phyloP scores from a whole-genome alignment of 352 stramenopile species.

The Lagenidium sp. region DNA sequence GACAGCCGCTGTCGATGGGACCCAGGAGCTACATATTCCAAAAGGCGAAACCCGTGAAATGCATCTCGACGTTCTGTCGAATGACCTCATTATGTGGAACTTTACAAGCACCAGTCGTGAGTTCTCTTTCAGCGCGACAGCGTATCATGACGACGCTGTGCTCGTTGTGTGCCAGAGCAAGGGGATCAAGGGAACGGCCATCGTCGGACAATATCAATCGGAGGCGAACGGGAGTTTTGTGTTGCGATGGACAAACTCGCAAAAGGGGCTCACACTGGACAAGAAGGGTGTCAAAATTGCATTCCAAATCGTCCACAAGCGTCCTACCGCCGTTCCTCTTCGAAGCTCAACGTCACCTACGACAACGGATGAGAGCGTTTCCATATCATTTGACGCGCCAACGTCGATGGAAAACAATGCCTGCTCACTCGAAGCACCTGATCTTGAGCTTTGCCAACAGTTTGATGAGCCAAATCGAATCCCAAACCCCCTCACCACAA shows the following conservation, averaged over 20 bases:
- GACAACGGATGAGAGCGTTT: not conserved
- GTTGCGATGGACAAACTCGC: constrained; percentile 64
- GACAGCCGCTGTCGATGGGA: not conserved
- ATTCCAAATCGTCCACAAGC: constrained; percentile 45
- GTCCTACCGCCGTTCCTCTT: constrained; percentile 7
- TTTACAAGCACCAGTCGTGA: constrained; percentile 50
- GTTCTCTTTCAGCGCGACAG: constrained; percentile 51
- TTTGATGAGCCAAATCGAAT: constrained; percentile 49
- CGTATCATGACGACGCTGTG: constrained; percentile 47
- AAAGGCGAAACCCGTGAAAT: constrained; percentile 72
- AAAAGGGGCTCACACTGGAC: constrained; percentile 54
- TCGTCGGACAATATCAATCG: constrained; percentile 32
- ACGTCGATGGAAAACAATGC: constrained; percentile 1
- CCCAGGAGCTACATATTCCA: constrained; percentile 26
- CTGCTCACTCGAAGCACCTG: constrained; percentile 20
- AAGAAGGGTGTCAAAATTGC: constrained; percentile 48
- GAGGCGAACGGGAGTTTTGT: constrained; percentile 65
- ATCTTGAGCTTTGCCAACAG: constrained; percentile 37
- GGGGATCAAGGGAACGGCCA: constrained; percentile 55
- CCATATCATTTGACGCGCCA: not conserved
- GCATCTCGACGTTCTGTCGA: constrained; percentile 64
- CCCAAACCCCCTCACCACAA: constrained; percentile 60
- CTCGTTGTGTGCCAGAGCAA: constrained; percentile 39
- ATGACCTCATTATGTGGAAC: constrained; percentile 54
- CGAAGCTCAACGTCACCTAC: not conserved